Evolutionary conservation across 371 early-diverging fungal species (phyloP), one percentile per base, ranked within the genome.

Genomic region (Syncephalastrum racemosum): DNA sequence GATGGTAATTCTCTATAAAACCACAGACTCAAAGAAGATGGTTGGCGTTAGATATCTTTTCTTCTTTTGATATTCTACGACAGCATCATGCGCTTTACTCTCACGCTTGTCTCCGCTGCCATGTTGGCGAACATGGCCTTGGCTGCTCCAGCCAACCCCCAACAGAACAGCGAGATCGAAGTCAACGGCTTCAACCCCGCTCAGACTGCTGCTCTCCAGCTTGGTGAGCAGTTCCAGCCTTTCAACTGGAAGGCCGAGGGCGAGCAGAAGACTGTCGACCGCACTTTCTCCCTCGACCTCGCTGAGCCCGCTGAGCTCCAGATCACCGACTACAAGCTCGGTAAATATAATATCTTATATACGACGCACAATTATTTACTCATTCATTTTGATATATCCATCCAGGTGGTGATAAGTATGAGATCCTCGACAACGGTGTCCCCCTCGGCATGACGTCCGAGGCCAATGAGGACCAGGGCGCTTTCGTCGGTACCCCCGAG

Each of bases 31-130:
- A 7, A 31, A 2, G 36, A 31, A 31, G 36, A 31, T 31, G 36
- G 10, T 8, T 31, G 12, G 36, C 36, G 36, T 31, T 31, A 31
- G 36, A 31, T 31, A 31, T 41, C 31, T 54, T 36, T 18, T 43
- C 46, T 42, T 54, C 45, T 22, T 54, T 53, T 53, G 16, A 53
- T 43, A 42, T 16, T 51, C 23, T 23, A 42, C 19, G 20, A 42
- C 14, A 15, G 18, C 20, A 55, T 16, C 10, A 74, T 74, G 74
- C 74, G 71, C 63, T 74, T 68, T 40, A 61, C 71, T 18, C 70
- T 74, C 36, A 57, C 70, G 27, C 53, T 68, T 22, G 41, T 74
- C 44, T 70, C 74, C 42, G 51, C 70, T 20, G 68, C 68, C 52
- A 52, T 65, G 46, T 50, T 74, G 56, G 70, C 74, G 13, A 50